phyloP scores from a whole-genome alignment of 805 yeast genomes.

The Sugiyamaella marilandica region DNA sequence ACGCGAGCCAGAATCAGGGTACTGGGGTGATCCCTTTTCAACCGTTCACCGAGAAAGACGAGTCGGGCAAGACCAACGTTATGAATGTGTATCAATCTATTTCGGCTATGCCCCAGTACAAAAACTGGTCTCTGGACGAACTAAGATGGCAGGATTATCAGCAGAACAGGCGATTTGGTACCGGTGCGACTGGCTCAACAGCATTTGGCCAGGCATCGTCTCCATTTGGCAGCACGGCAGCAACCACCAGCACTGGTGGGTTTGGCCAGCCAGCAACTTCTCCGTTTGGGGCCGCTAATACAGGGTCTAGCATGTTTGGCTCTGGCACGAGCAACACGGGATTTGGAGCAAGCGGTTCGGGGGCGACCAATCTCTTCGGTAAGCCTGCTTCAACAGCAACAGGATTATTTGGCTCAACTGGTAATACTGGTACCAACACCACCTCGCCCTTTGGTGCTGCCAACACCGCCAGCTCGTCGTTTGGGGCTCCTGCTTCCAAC shows the following conservation, averaged over 20 bases:
- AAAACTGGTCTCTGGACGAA: conserved; percentile 77
- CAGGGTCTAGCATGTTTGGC: conserved; percentile 22
- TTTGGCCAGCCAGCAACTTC: conserved; percentile 21
- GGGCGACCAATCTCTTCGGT: conserved; percentile 31
- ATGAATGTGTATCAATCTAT: conserved; percentile 66
- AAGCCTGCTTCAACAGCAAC: conserved; percentile 16
- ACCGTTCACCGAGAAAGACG: conserved; percentile 68
- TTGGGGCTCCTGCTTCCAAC: conserved; percentile 37
- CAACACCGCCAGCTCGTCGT: conserved; percentile 28
- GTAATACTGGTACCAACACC: neutral
- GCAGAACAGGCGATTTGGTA: conserved; percentile 61
- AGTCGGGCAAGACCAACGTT: conserved; percentile 42
- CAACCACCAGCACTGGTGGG: conserved; percentile 27
- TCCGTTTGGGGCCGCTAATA: conserved; percentile 38
- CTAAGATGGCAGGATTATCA: conserved; percentile 84
- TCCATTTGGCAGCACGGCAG: conserved; percentile 37
- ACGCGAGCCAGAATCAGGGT: conserved; percentile 44
- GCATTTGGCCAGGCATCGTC: conserved; percentile 28
- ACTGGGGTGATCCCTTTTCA: conserved; percentile 68
- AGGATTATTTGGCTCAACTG: neutral
- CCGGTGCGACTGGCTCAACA: conserved; percentile 24
- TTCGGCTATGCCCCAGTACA: conserved; percentile 86
- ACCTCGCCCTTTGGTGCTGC: conserved; percentile 27
- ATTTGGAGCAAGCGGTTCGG: conserved; percentile 30
- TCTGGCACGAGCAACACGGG: conserved; percentile 26